A percentile compares a stretch with the other conserved stretches of the same genome.
phyloP scores from a whole-genome alignment of 2,329 filamentous ascomycete species.

The Periglandula ipomoeae region DNA sequence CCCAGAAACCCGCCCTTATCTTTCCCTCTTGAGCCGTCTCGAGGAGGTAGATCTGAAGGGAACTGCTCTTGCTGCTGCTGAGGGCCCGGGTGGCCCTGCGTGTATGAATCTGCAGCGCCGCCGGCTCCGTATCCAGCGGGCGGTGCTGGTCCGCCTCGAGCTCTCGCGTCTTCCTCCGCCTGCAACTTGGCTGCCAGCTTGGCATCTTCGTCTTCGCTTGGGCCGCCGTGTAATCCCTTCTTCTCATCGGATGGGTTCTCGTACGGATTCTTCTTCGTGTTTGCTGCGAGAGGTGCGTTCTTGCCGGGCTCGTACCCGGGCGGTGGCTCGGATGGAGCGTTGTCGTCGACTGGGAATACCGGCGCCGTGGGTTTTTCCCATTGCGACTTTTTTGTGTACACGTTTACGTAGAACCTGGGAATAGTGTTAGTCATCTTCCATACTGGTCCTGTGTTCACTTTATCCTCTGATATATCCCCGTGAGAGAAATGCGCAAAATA shows the following conservation, averaged over 20 bases:
- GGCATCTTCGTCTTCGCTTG: slow-evolving; percentile 55
- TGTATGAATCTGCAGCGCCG: slow-evolving; percentile 17
- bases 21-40: slow-evolving; percentile 25
- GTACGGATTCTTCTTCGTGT: slow-evolving; percentile 67
- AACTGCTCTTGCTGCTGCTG: slow-evolving; percentile 19
- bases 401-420: slow-evolving; percentile 80
- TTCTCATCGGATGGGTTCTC: slow-evolving; percentile 23
- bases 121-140: slow-evolving; percentile 25
- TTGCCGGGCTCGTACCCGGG: slow-evolving; percentile 51
- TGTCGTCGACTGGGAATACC: slow-evolving; percentile 40
- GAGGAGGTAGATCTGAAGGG: slow-evolving; percentile 34
- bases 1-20: slow-evolving; percentile 36
- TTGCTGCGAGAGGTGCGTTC: slow-evolving; percentile 27
- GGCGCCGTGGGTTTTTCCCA: slow-evolving; percentile 77
- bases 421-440: neutral
- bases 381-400: slow-evolving; percentile 78
- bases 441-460: too few species aligned
- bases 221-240: slow-evolving; percentile 16
- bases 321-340: slow-evolving; percentile 50
- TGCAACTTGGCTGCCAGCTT: slow-evolving; percentile 68
- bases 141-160: slow-evolving; percentile 23
- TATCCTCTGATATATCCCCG: too few species aligned
- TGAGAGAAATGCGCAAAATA: too few species aligned
- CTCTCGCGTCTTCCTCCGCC: slow-evolving; percentile 68
- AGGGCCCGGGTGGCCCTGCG: slow-evolving; percentile 12